Base-by-base conservation (phyloP, 2,329 filamentous ascomycete species). In the Phymatotrichopsis omnivora region DNA sequence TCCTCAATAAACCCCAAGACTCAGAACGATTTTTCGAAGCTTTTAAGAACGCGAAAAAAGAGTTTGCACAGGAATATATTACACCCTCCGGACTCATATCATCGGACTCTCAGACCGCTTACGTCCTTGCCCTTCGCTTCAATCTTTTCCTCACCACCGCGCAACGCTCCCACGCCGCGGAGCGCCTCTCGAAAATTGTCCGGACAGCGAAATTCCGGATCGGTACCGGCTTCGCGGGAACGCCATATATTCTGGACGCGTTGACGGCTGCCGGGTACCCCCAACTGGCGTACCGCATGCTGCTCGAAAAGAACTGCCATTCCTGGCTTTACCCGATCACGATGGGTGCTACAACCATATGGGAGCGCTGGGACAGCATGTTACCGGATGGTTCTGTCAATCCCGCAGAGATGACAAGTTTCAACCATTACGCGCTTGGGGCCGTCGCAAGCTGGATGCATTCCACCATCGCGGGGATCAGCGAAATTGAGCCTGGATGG, bases 351-450 rank as follows among this genome's bases (percentile, higher is more conserved):
- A 72, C 69, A 0, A 72, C 69, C 0, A 68, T 65, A 0, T 73
- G 69, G 69, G 69, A 73, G 50, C 63, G 70, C 2, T 72, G 70
- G 70, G 68, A 73, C 37, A 67, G 64, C 22, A 58, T 72, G 24
- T 55, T 70, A 0, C 60, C 66, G 0, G 59, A 71, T 44, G 68
- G 68, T 0, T 60, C 51, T 0, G 53, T 71, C 12, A 72, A 72
- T 42, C 60, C 65, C 0, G 65, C 68, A 0, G 54, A 60, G 24
- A 72, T 72, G 69, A 69, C 68, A 0, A 70, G 67, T 14, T 70
- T 70, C 49, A 71, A 72, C 24, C 68, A 72, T 50, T 72, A 72
- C 42, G 64, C 69, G 0, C 65, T 70, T n/a, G 68, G 69, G 0
- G 65, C 67, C 0, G 67, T 72, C 1, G 67, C 64, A 2, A 62